These are phyloP conservation scores for Avena eriantha DNA, from an alignment of 176 grass and related monocot species.

Conservation along the genomic window DNA sequence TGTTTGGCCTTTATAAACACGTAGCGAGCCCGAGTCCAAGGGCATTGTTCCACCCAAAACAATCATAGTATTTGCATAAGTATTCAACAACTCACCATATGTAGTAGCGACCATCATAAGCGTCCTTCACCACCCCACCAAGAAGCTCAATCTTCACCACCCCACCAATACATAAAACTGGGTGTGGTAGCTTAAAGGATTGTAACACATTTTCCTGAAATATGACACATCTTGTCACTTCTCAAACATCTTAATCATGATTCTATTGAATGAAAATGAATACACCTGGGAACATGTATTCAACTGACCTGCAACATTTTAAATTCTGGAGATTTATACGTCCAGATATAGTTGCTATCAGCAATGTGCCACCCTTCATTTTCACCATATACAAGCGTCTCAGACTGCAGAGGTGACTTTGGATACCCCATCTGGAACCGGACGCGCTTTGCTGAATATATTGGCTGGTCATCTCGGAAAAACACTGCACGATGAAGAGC, in stretches of 20 bases:
- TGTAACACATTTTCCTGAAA: too few species aligned
- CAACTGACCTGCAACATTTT: slow-evolving; percentile 60
- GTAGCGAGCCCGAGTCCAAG: too few species aligned
- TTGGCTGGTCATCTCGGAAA: slow-evolving; percentile 52
- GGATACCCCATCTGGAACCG: slow-evolving; percentile 64
- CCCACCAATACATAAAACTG: too few species aligned
- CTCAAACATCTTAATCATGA: too few species aligned
- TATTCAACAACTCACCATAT: too few species aligned
- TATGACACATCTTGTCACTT: too few species aligned
- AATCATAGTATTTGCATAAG: background rate
- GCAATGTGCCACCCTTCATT: background rate
- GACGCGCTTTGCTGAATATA: slow-evolving; percentile 61
- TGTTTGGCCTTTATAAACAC: too few species aligned
- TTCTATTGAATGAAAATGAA: background rate
- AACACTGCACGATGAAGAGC: slow-evolving; percentile 46
- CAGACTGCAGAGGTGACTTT: slow-evolving; percentile 17
- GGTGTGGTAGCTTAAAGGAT: too few species aligned
- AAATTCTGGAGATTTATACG: slow-evolving; percentile 67
- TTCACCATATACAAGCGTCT: slow-evolving; percentile 39
- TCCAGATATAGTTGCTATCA: slow-evolving; percentile 58
- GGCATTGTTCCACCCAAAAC: too few species aligned
- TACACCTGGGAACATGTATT: background rate
- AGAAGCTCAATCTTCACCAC: too few species aligned
- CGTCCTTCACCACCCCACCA: too few species aligned
- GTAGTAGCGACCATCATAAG: too few species aligned